These are phyloP conservation scores for Pichia sp. DNA, from an alignment of 1,139 yeast genomes.

Conservation along the genomic window DNA sequence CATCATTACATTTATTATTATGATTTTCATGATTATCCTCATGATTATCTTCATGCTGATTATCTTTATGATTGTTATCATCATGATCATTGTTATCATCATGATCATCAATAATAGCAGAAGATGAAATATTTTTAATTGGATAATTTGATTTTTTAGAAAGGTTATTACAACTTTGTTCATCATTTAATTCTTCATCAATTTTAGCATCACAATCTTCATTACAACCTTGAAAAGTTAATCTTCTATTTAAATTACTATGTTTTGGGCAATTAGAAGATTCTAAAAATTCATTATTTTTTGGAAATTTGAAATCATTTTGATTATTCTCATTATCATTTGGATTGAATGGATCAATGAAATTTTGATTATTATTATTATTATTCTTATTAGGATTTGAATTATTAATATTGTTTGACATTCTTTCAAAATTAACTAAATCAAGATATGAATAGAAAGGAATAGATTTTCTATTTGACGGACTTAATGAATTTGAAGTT, in stretches of 20 bases:
- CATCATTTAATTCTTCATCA: slow-evolving; percentile 12
- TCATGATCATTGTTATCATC: background rate
- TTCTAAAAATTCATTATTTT: no score
- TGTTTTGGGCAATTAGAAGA: slow-evolving; percentile 9
- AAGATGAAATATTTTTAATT: no score
- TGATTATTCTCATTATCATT: background rate
- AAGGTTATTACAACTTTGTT: background rate
- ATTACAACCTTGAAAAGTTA: slow-evolving; percentile 11
- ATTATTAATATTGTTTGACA: background rate
- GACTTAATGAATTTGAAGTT: background rate
- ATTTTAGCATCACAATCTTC: slow-evolving; percentile 13
- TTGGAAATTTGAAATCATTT: background rate
- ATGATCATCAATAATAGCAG: background rate
- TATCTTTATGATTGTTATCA: background rate
- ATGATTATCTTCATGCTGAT: background rate
- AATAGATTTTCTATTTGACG: slow-evolving; percentile 15
- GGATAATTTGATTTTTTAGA: background rate
- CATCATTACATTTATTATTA: background rate
- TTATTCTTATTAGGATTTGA: background rate
- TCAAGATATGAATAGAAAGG: slow-evolving; percentile 29
- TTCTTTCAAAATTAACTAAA: slow-evolving; percentile 25
- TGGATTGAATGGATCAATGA: background rate
- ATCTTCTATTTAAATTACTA: slow-evolving; percentile 6
- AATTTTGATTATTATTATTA: background rate
- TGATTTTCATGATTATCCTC: background rate